A percentile compares a stretch with the other conserved stretches of the same genome.
Conservation (phyloP, 768 basidiomycete genomes). For the Pleurotus platypus region DNA sequence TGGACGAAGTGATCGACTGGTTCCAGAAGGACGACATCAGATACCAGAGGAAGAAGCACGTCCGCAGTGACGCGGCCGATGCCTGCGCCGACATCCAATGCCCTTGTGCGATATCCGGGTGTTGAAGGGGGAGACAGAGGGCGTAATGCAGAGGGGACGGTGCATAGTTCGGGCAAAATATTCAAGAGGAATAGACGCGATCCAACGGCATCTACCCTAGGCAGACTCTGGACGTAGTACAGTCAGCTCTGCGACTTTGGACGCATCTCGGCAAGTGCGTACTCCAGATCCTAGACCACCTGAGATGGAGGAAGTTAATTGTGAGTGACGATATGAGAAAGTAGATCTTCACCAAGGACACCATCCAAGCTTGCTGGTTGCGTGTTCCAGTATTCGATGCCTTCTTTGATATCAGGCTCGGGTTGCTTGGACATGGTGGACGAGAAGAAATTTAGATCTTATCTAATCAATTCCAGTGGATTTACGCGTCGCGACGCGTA, state of each 20-base stretch:
- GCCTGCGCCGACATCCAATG: conserved; percentile 91
- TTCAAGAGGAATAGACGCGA: conserved; percentile 86
- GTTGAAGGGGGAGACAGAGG: conserved; percentile 31
- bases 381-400: conserved; percentile 82
- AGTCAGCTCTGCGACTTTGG: background rate
- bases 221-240: conserved; percentile 60
- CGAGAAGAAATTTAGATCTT: conserved; percentile 1
- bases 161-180: conserved; percentile 75
- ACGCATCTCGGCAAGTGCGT: conserved; percentile 17
- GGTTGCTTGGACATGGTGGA: conserved; percentile 16
- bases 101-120: conserved; percentile 45
- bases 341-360: conserved; percentile 60
- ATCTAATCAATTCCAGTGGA: background rate
- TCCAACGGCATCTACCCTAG: conserved; percentile 85
- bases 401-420: conserved; percentile 63
- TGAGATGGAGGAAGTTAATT: conserved; percentile 2
- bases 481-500: conserved; percentile 5
- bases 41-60: conserved; percentile 85
- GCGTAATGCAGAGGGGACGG: conserved; percentile 69
- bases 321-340: conserved; percentile 13
- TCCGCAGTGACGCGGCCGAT: conserved; percentile 89
- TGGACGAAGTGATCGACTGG: conserved; percentile 78
- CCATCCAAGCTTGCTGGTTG: conserved; percentile 84
- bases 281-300: conserved; percentile 50
- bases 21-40: conserved; percentile 86